Conservation (phyloP, 1,139 yeast genomes). For the Scheffersomyces segobiensis region DNA sequence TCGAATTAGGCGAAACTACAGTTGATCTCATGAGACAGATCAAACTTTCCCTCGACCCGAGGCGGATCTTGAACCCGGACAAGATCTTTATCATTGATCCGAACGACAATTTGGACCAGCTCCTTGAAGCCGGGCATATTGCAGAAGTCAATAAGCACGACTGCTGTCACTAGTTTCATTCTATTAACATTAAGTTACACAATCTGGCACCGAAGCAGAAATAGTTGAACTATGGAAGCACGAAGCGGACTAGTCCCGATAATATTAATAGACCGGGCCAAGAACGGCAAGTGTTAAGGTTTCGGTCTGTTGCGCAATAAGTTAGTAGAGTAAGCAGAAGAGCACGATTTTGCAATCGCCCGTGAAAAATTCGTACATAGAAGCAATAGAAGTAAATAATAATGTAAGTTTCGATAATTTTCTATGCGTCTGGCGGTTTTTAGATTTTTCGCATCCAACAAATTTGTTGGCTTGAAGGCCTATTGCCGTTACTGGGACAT, state of each 20-base stretch:
- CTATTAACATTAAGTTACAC: background rate
- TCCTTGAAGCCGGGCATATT: constrained; percentile 17
- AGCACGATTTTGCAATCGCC: background rate
- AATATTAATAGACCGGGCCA: background rate
- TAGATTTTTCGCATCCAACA: background rate
- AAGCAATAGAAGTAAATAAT: background rate
- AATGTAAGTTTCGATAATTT: background rate
- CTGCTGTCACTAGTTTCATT: background rate
- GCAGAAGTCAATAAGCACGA: constrained; percentile 5
- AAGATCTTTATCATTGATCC: constrained; percentile 43
- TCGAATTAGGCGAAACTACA: constrained; percentile 37
- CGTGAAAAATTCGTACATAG: background rate
- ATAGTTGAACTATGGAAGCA: background rate
- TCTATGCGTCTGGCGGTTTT: background rate
- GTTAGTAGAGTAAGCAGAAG: background rate
- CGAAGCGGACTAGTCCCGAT: no score
- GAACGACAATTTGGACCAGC: constrained; percentile 33
- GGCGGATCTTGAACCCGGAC: constrained; percentile 45
- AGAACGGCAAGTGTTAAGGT: no score
- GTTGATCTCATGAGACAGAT: constrained; percentile 47
- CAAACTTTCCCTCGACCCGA: constrained; percentile 41
- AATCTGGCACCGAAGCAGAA: background rate
- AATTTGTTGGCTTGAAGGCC: background rate
- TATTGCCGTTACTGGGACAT: background rate
- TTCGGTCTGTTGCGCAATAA: no score